phyloP scores from a whole-genome alignment of 768 basidiomycete genomes.

The Leccinum variicolor region DNA sequence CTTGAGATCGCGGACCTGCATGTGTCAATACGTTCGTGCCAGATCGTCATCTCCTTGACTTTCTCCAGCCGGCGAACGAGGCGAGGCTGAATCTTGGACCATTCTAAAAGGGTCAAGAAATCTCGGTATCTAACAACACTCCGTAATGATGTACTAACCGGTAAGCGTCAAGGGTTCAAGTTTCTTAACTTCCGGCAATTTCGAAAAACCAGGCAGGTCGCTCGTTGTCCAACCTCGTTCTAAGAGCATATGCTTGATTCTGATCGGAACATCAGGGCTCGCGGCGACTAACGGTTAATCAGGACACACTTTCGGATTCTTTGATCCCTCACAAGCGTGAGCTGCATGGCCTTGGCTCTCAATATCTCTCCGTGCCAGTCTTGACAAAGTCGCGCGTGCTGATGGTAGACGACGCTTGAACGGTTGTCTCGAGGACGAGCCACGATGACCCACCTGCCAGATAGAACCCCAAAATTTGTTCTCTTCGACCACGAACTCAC shows the following conservation, averaged over 20 bases:
- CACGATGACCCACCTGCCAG: not conserved
- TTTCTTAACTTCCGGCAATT: conserved; percentile 7
- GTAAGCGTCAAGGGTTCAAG: not conserved
- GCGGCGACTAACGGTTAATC: not conserved
- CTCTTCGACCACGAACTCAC: not conserved
- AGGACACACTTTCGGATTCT: conserved; percentile 3
- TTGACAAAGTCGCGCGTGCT: conserved; percentile 8
- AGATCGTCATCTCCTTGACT: not conserved
- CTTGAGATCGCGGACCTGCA: no score
- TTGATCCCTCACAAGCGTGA: not conserved
- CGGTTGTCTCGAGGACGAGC: not conserved
- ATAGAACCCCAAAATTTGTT: not conserved
- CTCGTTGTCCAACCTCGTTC: not conserved
- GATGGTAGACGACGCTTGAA: not conserved
- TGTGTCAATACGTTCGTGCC: not conserved
- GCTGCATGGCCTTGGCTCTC: not conserved
- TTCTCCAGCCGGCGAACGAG: not conserved
- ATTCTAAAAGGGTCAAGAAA: not conserved
- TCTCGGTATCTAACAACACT: no score
- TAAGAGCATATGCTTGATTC: not conserved
- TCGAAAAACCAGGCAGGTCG: not conserved
- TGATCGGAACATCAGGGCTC: conserved; percentile 1
- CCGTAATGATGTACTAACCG: conserved; percentile 3
- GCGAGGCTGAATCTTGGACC: conserved; percentile 4
- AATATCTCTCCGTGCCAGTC: not conserved